Evolutionary conservation across 1,139 yeast genomes (phyloP).

Genomic region (Nakaseomyces glabratus): DNA sequence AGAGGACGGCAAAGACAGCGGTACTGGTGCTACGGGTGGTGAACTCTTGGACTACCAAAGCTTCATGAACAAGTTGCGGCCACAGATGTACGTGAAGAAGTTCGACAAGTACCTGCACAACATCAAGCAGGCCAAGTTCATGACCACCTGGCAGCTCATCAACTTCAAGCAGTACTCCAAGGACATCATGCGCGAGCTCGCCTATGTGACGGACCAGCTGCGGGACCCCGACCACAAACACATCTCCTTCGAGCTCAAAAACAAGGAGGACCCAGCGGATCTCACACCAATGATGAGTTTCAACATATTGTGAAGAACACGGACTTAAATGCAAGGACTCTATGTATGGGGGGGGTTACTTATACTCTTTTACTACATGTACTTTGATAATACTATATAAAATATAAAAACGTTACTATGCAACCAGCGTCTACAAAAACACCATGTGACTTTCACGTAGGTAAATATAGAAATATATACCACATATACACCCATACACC

Average conservation of each 20-base stretch:
- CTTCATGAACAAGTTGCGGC: not conserved
- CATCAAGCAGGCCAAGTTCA: not conserved
- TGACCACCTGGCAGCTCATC: constrained; percentile 5
- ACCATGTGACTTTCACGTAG: too few relatives aligned
- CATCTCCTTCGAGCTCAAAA: not conserved
- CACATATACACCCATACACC: too few relatives aligned
- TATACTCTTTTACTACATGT: too few relatives aligned
- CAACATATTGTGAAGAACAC: not conserved
- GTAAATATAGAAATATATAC: too few relatives aligned
- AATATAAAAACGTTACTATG: too few relatives aligned
- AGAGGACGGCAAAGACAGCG: not conserved
- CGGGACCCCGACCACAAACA: not conserved
- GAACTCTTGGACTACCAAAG: too few relatives aligned
- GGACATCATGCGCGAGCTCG: constrained; percentile 3
- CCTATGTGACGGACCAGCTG: not conserved
- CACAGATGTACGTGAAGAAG: not conserved
- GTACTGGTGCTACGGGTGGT: not conserved
- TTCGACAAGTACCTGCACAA: constrained; percentile 4
- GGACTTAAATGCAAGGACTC: too few relatives aligned
- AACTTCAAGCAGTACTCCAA: constrained; percentile 5
- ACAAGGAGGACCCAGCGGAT: constrained; percentile 1
- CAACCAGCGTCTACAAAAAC: too few relatives aligned
- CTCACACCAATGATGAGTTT: not conserved
- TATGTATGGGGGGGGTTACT: too few relatives aligned
- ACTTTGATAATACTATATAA: too few relatives aligned